Conservation (phyloP, 2,329 filamentous ascomycete genomes). For the Gyromitra esculenta region DNA sequence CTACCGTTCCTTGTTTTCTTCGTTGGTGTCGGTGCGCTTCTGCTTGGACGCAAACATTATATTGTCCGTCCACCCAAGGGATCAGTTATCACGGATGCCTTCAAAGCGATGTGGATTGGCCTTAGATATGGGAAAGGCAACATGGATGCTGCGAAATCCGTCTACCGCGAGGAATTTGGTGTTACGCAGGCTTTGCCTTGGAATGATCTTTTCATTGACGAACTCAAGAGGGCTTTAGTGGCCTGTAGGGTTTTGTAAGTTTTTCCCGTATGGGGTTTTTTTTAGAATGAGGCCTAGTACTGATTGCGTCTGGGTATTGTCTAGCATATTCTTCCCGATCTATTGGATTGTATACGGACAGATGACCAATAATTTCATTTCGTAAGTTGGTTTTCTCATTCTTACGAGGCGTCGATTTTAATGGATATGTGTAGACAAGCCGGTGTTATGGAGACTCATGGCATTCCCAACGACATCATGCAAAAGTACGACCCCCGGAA, state of each 20-base stretch:
- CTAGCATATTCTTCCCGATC: slow-evolving; percentile 64
- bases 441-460: slow-evolving; percentile 70
- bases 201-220: slow-evolving; percentile 56
- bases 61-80: slow-evolving; percentile 59
- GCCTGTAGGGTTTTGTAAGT: slow-evolving; percentile 57
- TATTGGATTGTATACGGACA: slow-evolving; percentile 71
- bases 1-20: slow-evolving; percentile 52
- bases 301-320: background rate
- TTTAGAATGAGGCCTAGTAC: background rate
- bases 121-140: slow-evolving; percentile 40
- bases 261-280: background rate
- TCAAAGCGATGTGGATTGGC: slow-evolving; percentile 47
- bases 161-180: slow-evolving; percentile 30
- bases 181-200: slow-evolving; percentile 50
- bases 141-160: slow-evolving; percentile 40
- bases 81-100: slow-evolving; percentile 48
- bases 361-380: slow-evolving; percentile 70
- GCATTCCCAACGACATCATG: slow-evolving; percentile 80
- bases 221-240: slow-evolving; percentile 56
- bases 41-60: slow-evolving; percentile 64
- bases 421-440: slow-evolving; percentile 59
- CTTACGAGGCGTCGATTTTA: slow-evolving; percentile 52
- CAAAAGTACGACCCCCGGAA: slow-evolving; percentile 65
- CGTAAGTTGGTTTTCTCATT: slow-evolving; percentile 55
- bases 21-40: slow-evolving; percentile 61